These are phyloP conservation scores for Chytridium lagenaria DNA, from an alignment of 371 early-diverging fungal species.

Conservation along the genomic window DNA sequence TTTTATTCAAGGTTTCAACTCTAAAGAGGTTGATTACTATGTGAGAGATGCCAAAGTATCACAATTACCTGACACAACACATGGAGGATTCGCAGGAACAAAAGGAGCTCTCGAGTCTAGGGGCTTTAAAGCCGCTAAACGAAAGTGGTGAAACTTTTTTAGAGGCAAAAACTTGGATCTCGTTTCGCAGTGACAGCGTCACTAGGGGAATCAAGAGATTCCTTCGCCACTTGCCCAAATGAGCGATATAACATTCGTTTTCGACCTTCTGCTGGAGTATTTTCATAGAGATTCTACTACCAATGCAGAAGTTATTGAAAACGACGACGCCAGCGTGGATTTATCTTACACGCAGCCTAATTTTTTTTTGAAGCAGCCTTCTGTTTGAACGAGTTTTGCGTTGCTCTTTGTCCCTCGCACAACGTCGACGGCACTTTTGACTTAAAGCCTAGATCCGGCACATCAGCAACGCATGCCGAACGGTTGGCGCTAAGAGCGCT, in stretches of 20 bases:
- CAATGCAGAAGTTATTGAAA: not conserved
- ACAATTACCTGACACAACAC: not conserved
- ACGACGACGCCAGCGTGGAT: not conserved
- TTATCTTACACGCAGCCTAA: too few relatives aligned
- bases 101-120: too few relatives aligned
- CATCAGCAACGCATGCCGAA: too few relatives aligned
- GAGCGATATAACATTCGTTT: not conserved
- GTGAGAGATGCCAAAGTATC: not conserved
- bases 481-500: not conserved
- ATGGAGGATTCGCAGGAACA: too few relatives aligned
- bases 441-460: too few relatives aligned
- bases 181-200: not conserved
- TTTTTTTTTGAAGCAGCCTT: constrained; percentile 7
- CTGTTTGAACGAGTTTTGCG: constrained; percentile 1
- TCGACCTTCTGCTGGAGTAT: not conserved
- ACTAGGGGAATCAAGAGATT: not conserved
- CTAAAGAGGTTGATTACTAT: not conserved
- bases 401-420: not conserved
- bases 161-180: not conserved
- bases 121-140: not conserved
- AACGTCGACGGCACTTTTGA: not conserved
- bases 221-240: not conserved
- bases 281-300: not conserved
- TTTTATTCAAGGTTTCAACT: not conserved
- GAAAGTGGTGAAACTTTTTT: not conserved